Conservation (phyloP, 306 rosid genomes). For the Dalbergia cochinchinensis region DNA sequence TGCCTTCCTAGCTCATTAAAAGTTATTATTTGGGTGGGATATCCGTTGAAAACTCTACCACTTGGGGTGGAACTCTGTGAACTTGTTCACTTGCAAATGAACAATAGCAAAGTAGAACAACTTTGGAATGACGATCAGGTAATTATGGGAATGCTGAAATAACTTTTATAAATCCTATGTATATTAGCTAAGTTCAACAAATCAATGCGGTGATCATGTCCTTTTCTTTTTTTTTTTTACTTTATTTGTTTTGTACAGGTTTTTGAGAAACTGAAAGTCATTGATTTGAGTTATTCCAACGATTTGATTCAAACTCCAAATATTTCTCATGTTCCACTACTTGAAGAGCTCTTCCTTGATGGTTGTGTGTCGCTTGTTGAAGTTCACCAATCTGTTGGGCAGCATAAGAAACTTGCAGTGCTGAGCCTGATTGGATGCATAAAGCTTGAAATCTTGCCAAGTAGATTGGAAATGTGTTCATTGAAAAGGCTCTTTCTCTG, state of each 20-base stretch:
- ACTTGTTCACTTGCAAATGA: slow-evolving; percentile 45
- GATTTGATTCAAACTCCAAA: slow-evolving; percentile 17
- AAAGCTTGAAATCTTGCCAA: slow-evolving; percentile 11
- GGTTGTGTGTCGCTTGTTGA: slow-evolving; percentile 32
- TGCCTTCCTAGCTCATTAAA: slow-evolving; percentile 25
- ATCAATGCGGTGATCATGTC: background rate
- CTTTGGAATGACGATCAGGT: slow-evolving; percentile 33
- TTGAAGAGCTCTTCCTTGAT: slow-evolving; percentile 37
- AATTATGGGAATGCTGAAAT: background rate
- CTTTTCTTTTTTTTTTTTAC: background rate
- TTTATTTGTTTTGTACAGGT: background rate
- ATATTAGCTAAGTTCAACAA: background rate
- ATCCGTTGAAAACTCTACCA: slow-evolving; percentile 25
- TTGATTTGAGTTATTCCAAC: slow-evolving; percentile 41
- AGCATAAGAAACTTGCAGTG: slow-evolving; percentile 25
- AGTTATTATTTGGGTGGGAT: slow-evolving; percentile 19
- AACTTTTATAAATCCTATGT: background rate
- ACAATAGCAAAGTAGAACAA: background rate
- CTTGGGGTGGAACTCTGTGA: background rate
- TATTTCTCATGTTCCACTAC: slow-evolving; percentile 20
- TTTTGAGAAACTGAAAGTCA: slow-evolving; percentile 34
- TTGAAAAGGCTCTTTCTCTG: slow-evolving; percentile 20
- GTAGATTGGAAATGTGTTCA: slow-evolving; percentile 34
- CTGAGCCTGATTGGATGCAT: slow-evolving; percentile 36
- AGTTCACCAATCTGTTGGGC: slow-evolving; percentile 27